phyloP scores from a whole-genome alignment of 768 basidiomycete species.

The Rhodotorula babjevae region DNA sequence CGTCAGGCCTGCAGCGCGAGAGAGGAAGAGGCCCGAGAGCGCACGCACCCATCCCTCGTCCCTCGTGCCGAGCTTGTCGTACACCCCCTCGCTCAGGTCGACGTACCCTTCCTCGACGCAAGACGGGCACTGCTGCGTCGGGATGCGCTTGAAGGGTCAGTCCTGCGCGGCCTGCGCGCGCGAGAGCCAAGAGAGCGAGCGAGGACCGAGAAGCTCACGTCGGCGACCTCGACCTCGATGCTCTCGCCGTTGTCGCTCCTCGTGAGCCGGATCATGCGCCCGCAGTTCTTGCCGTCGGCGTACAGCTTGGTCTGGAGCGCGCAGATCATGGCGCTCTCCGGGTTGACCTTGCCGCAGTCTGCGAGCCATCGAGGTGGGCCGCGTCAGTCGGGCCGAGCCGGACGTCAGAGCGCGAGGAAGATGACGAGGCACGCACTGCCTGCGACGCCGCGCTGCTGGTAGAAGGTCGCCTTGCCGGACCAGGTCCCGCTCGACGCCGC shows the following conservation, averaged over 20 bases:
- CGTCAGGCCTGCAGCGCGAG: neutral
- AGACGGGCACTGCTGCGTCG: neutral
- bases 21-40: neutral
- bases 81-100: neutral
- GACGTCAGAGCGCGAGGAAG: no score
- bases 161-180: no score
- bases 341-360: neutral
- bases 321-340: neutral
- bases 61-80: neutral
- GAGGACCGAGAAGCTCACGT: neutral
- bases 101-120: neutral
- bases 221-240: neutral
- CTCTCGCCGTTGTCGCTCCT: neutral
- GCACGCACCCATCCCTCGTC: neutral
- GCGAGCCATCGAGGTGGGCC: neutral
- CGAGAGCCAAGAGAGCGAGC: no score
- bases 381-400: no score
- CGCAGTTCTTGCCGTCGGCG: neutral
- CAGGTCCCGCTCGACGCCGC: neutral
- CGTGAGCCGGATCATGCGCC: neutral
- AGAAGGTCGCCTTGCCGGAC: constrained; percentile 1
- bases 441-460: neutral
- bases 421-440: neutral
- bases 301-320: neutral
- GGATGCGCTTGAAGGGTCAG: no score